Base-by-base conservation (phyloP, 2,329 filamentous ascomycete species). In the Talaromyces sp. region DNA sequence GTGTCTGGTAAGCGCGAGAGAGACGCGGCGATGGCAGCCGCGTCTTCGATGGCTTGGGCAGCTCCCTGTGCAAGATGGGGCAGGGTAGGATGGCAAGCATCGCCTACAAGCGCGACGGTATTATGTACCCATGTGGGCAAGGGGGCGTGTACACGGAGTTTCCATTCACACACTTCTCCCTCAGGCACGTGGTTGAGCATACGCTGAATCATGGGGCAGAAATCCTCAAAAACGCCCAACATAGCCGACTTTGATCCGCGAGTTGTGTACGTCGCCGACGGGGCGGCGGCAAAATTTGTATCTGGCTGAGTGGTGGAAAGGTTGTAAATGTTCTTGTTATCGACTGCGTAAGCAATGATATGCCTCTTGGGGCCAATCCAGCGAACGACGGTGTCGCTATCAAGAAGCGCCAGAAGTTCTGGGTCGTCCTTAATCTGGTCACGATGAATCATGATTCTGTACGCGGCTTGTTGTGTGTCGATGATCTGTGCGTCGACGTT, bases 311-410 rank as follows among this genome's bases (percentile, higher is more conserved):
- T 79, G 1, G 86, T 87, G 12, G 83, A 86, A 44, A 89, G 74
- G 73, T 90, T 90, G 77, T 89, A 89, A 63, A 89, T 84, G 16
- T 81, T 80, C 69, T 88, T 86, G 66, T 81, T 81, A 61, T 83
- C 81, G 33, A 90, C 82, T 0, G 86, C 82, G 69, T 90, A 90
- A 1, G 85, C 86, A 69, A 90, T 89, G 65, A 88, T 85, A 67
- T 89, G 87, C 3, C 85, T 80, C 69, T 84, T 84, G 63, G 84
- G 82, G n/a, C 87, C 86, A 58, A 89, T 87, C 84, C 85, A 89
- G 42, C 87, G 80, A 1, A 83, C 83, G 0, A 85, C 86, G 6
- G 78, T 76, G 61, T 87, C 82, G 16, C 78, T 78, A 50, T 86
- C 79, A 12, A 89, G 77, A 3, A 90, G 78, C 0, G 74, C 79